A percentile compares a stretch with the other conserved stretches of the same genome.
These are phyloP conservation scores for Spergularia bocconei DNA, from an alignment of 148 eudicot species.

Conservation along the genomic window DNA sequence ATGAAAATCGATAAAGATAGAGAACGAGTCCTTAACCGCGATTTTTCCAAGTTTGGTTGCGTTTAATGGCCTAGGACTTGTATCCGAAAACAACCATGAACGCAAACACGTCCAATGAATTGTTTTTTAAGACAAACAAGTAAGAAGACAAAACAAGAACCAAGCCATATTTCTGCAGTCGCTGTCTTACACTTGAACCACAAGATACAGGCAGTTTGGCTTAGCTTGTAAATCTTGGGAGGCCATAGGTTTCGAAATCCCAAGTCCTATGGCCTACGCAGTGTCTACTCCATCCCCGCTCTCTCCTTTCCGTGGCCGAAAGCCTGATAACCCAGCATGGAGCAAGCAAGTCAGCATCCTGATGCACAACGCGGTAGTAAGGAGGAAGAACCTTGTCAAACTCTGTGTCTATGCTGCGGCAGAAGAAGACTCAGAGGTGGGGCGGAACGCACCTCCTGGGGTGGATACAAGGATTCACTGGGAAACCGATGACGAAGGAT, in stretches of 20 bases:
- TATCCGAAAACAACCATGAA: not conserved
- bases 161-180: constrained; percentile 5
- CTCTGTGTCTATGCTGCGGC: constrained; percentile 31
- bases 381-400: constrained; percentile 13
- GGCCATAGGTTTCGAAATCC: constrained; percentile 14
- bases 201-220: constrained; percentile 14
- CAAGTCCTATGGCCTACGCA: constrained; percentile 48
- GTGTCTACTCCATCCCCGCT: constrained; percentile 39
- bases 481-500: constrained; percentile 82
- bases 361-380: constrained; percentile 11
- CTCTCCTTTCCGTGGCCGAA: constrained; percentile 30
- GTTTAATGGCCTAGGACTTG: too few species aligned
- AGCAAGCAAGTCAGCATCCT: constrained; percentile 4
- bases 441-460: constrained; percentile 44
- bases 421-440: constrained; percentile 33
- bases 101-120: too few species aligned
- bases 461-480: constrained; percentile 87
- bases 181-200: constrained; percentile 24
- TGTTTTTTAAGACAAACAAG: constrained; percentile 2
- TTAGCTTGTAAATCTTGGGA: constrained; percentile 6
- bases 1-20: too few species aligned
- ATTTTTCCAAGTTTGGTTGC: too few species aligned
- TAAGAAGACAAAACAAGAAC: constrained; percentile 8
- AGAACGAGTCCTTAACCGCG: too few species aligned
- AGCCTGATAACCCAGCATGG: constrained; percentile 13